Base-by-base conservation (phyloP, 2,329 filamentous ascomycete genomes). In the Claviceps spartinae region DNA sequence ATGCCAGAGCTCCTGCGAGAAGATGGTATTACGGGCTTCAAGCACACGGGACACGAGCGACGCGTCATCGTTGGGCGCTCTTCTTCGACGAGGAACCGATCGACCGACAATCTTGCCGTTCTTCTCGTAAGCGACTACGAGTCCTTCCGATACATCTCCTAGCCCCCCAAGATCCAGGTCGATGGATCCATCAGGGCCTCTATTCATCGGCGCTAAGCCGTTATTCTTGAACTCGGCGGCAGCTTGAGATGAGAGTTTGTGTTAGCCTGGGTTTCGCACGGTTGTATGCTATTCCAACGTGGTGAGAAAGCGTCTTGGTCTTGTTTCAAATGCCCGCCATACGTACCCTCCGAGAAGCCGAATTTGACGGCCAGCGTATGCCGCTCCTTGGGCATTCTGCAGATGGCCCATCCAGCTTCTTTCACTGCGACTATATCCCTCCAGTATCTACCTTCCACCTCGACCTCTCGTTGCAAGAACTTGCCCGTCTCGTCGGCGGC, bases 401-500 rank as follows among this genome's bases (percentile, higher is more conserved):
- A 91, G 18, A 97, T 72, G 20, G 86, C 83, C 91, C 93, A 98
- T 4, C 90, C 89, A 51, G 82, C 83, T 58, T 88, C 80, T 57
- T 85, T 88, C 45, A 97, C 82, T 9, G 82, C 79, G 47, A 95
- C 71, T 2, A 97, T 78, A 60, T 95, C 85, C 52, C 85, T 78
- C 93, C 93, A 98, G 66, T 95, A 98, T 59, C 78, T 83, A 2
- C 83, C 83, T 70, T 98, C 93, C 34, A 81, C 79, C 9, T 79
- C 76, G 37, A 94, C 85, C 65, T 95, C 90, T 11, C 77, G 78
- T 59, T 88, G 79, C 13, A 98, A 69, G 42, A 87, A 77, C 26
- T 77, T 74, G 0, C 86, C 85, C 4, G 89, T 84, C 9, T 81
- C 76, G 14, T 88, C 70, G 22, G 95, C 77, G 38, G 83, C 82